phyloP scores from a whole-genome alignment of 768 basidiomycete species.

The Termitomyces eurrhizus region DNA sequence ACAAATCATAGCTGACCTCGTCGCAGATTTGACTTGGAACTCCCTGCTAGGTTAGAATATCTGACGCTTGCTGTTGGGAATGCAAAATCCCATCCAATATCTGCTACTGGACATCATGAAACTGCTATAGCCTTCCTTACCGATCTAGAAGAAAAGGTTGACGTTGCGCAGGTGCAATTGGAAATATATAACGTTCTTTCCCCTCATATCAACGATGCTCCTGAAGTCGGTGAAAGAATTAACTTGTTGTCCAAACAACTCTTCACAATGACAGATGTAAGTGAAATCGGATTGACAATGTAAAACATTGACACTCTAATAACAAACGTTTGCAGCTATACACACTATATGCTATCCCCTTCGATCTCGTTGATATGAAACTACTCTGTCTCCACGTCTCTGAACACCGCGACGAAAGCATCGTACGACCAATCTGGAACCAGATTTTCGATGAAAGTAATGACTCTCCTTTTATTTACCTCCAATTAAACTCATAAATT shows the following conservation, averaged over 20 bases:
- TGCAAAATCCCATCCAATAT: slow-evolving; percentile 90
- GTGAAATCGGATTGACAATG: neutral
- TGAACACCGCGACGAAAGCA: slow-evolving; percentile 81
- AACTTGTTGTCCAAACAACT: slow-evolving; percentile 54
- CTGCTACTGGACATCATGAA: slow-evolving; percentile 73
- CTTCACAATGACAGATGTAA: slow-evolving; percentile 82
- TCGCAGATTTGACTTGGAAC: slow-evolving; percentile 56
- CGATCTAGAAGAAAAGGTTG: slow-evolving; percentile 92
- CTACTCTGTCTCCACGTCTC: slow-evolving; percentile 91
- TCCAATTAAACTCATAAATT: neutral
- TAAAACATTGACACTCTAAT: slow-evolving; percentile 3
- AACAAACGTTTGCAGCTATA: slow-evolving; percentile 57
- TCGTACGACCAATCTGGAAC: slow-evolving; percentile 87
- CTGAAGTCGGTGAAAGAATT: slow-evolving; percentile 61
- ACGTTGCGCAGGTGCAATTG: slow-evolving; percentile 95
- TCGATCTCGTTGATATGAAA: slow-evolving; percentile 79
- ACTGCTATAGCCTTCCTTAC: slow-evolving; percentile 95
- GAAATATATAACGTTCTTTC: slow-evolving; percentile 74
- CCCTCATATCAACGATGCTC: slow-evolving; percentile 57
- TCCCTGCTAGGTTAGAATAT: slow-evolving; percentile 83
- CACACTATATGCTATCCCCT: slow-evolving; percentile 82
- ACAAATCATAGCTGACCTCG: neutral
- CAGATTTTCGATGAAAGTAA: slow-evolving; percentile 78
- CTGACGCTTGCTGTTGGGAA: slow-evolving; percentile 93
- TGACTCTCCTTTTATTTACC: slow-evolving; percentile 11